Base-by-base conservation (phyloP, 352 stramenopile genomes). In the Pythium grandisporangium region DNA sequence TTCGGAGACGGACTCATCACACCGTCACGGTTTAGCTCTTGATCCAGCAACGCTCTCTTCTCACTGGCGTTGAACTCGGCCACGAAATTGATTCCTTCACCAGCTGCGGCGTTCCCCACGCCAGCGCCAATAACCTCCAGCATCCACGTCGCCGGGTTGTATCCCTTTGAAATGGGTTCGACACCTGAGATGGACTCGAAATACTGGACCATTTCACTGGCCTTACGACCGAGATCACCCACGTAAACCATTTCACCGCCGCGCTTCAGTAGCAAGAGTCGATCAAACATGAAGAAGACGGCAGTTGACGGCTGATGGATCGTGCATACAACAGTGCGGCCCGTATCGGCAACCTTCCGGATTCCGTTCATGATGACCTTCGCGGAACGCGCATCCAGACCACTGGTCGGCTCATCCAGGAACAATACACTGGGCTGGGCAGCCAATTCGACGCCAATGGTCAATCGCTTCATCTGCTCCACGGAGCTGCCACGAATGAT, bases 61-160 rank as follows among this genome's bases (percentile, higher is more conserved):
- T 23, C 32, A 11, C 47, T 52, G 3, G 38, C n/a, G n/a, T 44
- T 22, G 48, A 53, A 67, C n/a, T n/a, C n/a, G 2, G 32, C 13
- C 1, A 14, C 1, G 0, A 45, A 19, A 23, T 45, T 63, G 26
- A 63, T 26, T 5, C 10, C 14, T 1, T 13, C 19, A n/a, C 55
- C n/a, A n/a, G n/a, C n/a, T n/a, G n/a, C n/a, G n/a, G n/a, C n/a
- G n/a, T n/a, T n/a, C n/a, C n/a, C n/a, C n/a, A n/a, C 51, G 35
- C 58, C 58, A 49, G 38, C 70, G 46, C 58, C 64, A 46, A 63
- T 61, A 12, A 58, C 61, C 19, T 76, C 61, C n/a, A 93, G 58
- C 71, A 93, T 89, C 72, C 73, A 93, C 24, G 80, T 85, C 14
- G 77, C 75, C 14, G 77, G 81, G 49, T 93, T 93, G 42, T 83